phyloP scores from a whole-genome alignment of 768 basidiomycete genomes.

The Suillus plorans region DNA sequence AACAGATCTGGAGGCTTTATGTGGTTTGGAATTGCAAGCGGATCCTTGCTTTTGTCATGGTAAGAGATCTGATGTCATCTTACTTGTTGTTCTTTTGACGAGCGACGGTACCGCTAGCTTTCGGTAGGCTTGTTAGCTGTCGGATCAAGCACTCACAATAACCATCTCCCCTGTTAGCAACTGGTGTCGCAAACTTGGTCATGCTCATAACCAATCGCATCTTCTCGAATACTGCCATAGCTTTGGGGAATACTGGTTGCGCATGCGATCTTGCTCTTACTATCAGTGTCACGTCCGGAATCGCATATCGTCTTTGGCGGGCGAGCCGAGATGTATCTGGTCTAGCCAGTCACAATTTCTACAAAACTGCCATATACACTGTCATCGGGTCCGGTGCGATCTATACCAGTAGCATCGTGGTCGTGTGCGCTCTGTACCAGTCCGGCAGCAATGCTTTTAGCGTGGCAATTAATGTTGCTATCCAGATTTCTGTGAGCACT shows the following conservation, averaged over 20 bases:
- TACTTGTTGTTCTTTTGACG: neutral
- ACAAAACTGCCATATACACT: conserved; percentile 14
- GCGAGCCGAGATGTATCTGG: neutral
- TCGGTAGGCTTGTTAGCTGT: neutral
- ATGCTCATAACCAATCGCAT: neutral
- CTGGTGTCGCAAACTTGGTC: neutral
- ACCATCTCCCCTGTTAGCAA: neutral
- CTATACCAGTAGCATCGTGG: conserved; percentile 14
- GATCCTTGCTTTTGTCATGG: neutral
- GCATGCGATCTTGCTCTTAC: conserved; percentile 14
- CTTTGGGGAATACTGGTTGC: conserved; percentile 5
- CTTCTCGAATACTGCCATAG: neutral
- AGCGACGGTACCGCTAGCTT: neutral
- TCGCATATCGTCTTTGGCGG: conserved; percentile 16
- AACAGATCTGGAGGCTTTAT: conserved; percentile 8
- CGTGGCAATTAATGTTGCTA: conserved; percentile 6
- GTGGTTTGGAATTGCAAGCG: neutral
- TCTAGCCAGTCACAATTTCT: neutral
- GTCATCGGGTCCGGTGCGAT: conserved; percentile 19
- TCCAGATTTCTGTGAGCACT: conserved; percentile 14
- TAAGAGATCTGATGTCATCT: neutral
- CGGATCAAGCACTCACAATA: neutral
- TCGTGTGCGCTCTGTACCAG: conserved; percentile 11
- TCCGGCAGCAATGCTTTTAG: neutral
- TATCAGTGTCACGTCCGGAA: conserved; percentile 12